Evolutionary conservation across 371 early-diverging fungal genomes (phyloP), one percentile per base, ranked within the genome.

Genomic region (Polyrhizophydium stewartii): DNA sequence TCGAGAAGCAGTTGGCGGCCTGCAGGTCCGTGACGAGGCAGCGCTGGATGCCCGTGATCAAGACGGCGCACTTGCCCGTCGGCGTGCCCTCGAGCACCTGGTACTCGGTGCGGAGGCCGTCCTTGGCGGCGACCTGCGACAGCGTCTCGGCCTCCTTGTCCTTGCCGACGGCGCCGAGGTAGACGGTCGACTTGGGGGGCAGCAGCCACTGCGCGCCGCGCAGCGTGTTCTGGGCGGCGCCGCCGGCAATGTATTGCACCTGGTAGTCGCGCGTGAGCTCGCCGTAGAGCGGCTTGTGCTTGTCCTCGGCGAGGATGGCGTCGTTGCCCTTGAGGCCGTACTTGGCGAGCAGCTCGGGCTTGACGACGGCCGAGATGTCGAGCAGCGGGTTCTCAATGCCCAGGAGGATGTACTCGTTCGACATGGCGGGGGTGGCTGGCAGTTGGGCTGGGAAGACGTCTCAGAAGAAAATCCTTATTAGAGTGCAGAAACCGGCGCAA

Each of bases 301-400:
- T 79, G 27, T 86, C 89, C 37, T 87, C 92, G 56, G 96, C 97
- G 65, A 97, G 85, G 65, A 96, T 96, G 65, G 94, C 92, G 70
- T 92, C 88, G 83, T 97, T 94, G 62, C 91, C 86, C 81, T 93
- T 89, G 65, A 97, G 84, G 53, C 82, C 81, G 76, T 87, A 92
- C 87, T 93, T 92, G 35, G 73, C 72, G 56, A 97, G 76, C 57
- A 96, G 78, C 1, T 76, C 86, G 50, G 82, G 76, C 58, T 81
- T 72, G 52, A 88, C 94, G 53, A 81, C 79, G 68, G 91, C 91
- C 62, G 89, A 90, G 73, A 97, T 96, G 82, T 97, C 97, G 70
- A 97, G 86, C 67, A 97, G 83, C 56, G 97, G 97, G 85, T 97
- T 97, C 73, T 90, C 95, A 83, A 95, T 89, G 61, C 91, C 88